These are phyloP conservation scores for Leccinellum albellum DNA, from an alignment of 768 basidiomycete genomes.

Conservation along the genomic window DNA sequence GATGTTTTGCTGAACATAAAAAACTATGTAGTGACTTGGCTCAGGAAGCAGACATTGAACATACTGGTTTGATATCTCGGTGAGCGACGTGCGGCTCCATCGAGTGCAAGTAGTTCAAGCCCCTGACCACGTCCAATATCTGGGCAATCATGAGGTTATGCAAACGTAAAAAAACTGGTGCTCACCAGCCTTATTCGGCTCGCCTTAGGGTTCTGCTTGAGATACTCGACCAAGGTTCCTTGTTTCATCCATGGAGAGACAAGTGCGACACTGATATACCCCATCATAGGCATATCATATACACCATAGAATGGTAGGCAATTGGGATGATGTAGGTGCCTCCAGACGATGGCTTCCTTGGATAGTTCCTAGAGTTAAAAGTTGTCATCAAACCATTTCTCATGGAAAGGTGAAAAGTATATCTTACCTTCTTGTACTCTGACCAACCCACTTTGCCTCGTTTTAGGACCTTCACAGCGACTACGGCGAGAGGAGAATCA, in stretches of 20 bases:
- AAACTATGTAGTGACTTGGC: conserved; percentile 1
- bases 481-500: conserved; percentile 17
- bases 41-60: conserved; percentile 1
- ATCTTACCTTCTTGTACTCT: conserved; percentile 18
- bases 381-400: not conserved
- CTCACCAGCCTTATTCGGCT: conserved; percentile 33
- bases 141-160: conserved; percentile 11
- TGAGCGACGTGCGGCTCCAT: conserved; percentile 35
- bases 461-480: conserved; percentile 27
- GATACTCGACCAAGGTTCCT: conserved; percentile 30
- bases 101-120: conserved; percentile 42
- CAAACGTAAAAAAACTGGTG: not conserved
- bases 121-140: conserved; percentile 43
- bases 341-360: conserved; percentile 35
- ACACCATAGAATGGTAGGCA: conserved; percentile 36
- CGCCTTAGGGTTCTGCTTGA: conserved; percentile 20
- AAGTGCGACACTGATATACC: conserved; percentile 20
- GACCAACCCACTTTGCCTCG: not conserved
- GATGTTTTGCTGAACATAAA: conserved; percentile 40
- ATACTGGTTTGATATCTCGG: conserved; percentile 30
- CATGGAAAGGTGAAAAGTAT: not conserved
- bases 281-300: conserved; percentile 15
- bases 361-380: conserved; percentile 18
- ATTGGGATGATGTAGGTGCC: conserved; percentile 32
- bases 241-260: conserved; percentile 41